Conservation (phyloP, 257 asterid species). For the Nyctanthes arbortristis region DNA sequence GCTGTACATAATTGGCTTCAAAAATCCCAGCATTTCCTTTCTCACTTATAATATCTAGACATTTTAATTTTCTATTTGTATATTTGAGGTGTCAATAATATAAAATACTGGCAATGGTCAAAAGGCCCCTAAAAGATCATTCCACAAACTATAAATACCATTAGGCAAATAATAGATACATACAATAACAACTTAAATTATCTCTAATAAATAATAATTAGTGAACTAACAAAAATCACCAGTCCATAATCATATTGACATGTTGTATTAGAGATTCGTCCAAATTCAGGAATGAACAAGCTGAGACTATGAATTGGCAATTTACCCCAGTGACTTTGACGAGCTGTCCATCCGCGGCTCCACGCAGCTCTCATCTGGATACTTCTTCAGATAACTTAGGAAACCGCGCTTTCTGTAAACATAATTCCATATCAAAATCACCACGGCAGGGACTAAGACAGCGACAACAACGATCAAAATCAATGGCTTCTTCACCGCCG, state of each 20-base stretch:
- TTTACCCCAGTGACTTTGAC: constrained; percentile 99
- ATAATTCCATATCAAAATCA: constrained; percentile 59
- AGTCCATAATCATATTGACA: not conserved
- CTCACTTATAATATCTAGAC: not conserved
- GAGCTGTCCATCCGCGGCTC: constrained; percentile 85
- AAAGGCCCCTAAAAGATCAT: not conserved
- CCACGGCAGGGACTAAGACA: constrained; percentile 42
- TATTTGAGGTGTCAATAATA: too few species aligned
- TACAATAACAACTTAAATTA: not conserved
- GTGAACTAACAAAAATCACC: constrained; percentile 8
- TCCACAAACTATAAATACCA: not conserved
- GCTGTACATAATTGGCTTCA: not conserved
- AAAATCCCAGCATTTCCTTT: not conserved
- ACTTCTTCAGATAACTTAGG: constrained; percentile 50
- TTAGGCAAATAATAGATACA: too few species aligned
- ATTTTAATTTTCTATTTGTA: not conserved
- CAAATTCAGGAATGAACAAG: not conserved
- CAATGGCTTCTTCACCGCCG: constrained; percentile 71
- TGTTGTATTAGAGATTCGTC: not conserved
- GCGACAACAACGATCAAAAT: constrained; percentile 62
- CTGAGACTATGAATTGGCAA: constrained; percentile 1
- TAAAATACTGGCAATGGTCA: not conserved
- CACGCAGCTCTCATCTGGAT: constrained; percentile 86
- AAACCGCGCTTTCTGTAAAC: constrained; percentile 56
- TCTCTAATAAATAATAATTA: too few species aligned